Conservation (phyloP, 1,284 basidiomycete genomes). For the Puccinia hordei region DNA sequence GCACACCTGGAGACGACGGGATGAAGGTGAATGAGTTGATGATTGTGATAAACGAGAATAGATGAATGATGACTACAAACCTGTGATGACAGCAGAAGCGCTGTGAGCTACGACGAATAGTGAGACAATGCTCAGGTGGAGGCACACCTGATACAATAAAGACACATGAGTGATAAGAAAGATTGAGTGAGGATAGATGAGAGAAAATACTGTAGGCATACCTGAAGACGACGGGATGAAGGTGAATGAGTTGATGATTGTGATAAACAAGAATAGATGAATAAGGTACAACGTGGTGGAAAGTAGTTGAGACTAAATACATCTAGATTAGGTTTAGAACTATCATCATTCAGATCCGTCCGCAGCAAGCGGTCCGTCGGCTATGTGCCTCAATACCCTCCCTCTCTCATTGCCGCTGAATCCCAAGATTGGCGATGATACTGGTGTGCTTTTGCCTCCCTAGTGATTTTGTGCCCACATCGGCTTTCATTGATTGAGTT, state of each 20-base stretch:
- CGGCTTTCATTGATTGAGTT: neutral
- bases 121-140: neutral
- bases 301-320: neutral
- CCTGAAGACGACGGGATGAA: neutral
- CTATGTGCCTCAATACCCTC: constrained; percentile 7
- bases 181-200: neutral
- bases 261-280: neutral
- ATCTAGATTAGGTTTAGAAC: no score
- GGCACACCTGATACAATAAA: neutral
- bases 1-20: no score
- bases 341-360: no score
- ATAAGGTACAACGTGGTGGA: neutral
- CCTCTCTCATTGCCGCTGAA: constrained; percentile 9
- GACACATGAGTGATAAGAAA: neutral
- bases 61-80: no score
- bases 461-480: constrained; percentile 3
- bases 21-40: no score
- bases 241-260: no score
- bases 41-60: no score
- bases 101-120: neutral
- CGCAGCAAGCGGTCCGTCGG: no score
- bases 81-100: neutral
- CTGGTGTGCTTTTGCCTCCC: neutral
- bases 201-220: neutral
- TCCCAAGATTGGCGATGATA: neutral